Evolutionary conservation across 257 asterid species (phyloP), one percentile per base, ranked within the genome.

Genomic region (Salvia hispanica): DNA sequence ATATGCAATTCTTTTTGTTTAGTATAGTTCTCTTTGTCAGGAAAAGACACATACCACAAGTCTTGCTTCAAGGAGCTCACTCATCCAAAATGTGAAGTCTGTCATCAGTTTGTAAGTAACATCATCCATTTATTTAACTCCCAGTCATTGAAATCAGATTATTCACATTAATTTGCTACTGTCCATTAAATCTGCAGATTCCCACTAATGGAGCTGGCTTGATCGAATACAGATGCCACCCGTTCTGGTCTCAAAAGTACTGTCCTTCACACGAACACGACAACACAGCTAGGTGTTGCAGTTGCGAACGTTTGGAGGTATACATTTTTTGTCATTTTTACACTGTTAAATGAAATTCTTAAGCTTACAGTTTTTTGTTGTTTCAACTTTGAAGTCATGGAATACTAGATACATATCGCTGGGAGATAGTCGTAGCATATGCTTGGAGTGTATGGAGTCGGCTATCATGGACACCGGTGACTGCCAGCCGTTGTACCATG

Each of bases 231-330:
- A 79, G 96, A 68, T 94, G 96, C 89, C 99, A 91, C 66, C 98
- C 99, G 0, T 94, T 84, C 82, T 94, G 99, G 98, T 75, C 88
- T 51, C 96, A 87, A 77, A 94, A 86, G 66, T 94, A 94, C 82
- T 91, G 98, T 59, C 98, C 96, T 71, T 74, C 95, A 13, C 99
- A 94, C 61, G 98, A 94, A 67, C 88, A 83, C 39, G 98, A 94
- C 79, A 71, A 64, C 43, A 94, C 96, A 3, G 74, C 91, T 37
- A 78, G 99, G 10, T 94, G 96, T 79, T 94, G 98, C 53, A 94
- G 98, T 60, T 94, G 99, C 70, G 99, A 94, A 59, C 96, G 99
- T 71, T 76, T 91, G 67, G 99, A 94, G 97, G 99, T 94, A 78
- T 43, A 37, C n/a, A 10, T 39, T 4, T 9, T 45, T 60, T 6